A percentile compares a stretch with the other conserved stretches of the same genome.
These are phyloP conservation scores for Nicotiana rustica DNA, from an alignment of 305 asterid genomes.

Conservation along the genomic window DNA sequence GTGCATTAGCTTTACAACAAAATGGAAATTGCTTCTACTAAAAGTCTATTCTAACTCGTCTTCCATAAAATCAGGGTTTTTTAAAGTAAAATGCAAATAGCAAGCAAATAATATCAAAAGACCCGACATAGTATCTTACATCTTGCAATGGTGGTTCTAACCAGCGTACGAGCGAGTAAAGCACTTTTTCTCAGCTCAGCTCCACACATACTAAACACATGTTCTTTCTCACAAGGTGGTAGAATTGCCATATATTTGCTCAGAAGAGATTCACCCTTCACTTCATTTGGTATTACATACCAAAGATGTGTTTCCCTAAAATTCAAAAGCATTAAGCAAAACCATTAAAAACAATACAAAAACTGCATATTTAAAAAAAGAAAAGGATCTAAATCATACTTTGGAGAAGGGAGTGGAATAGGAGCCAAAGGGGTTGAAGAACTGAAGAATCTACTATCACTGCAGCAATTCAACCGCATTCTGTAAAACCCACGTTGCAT, in stretches of 20 bases:
- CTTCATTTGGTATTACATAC: conserved; percentile 79
- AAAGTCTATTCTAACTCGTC: background rate
- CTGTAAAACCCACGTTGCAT: background rate
- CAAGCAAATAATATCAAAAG: background rate
- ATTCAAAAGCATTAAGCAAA: background rate
- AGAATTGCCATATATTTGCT: conserved; percentile 64
- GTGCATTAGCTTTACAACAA: no score
- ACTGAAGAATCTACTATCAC: conserved; percentile 42
- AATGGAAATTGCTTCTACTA: no score
- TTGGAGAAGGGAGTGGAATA: conserved; percentile 60
- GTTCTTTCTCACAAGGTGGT: conserved; percentile 76
- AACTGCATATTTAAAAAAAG: background rate
- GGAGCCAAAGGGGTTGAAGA: conserved; percentile 48
- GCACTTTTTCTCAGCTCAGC: conserved; percentile 72
- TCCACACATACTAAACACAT: conserved; percentile 53
- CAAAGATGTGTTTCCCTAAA: conserved; percentile 86
- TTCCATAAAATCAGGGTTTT: background rate
- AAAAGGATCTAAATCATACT: conserved; percentile 39
- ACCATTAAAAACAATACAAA: background rate
- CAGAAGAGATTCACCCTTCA: conserved; percentile 61
- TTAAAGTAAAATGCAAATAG: background rate
- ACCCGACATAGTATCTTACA: conserved; percentile 49
- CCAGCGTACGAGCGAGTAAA: conserved; percentile 73
- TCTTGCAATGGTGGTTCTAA: conserved; percentile 84
- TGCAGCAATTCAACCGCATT: conserved; percentile 59